A percentile compares a stretch with the other conserved stretches of the same genome.
Conservation (phyloP, 768 basidiomycete species). For the Russula olivacea region DNA sequence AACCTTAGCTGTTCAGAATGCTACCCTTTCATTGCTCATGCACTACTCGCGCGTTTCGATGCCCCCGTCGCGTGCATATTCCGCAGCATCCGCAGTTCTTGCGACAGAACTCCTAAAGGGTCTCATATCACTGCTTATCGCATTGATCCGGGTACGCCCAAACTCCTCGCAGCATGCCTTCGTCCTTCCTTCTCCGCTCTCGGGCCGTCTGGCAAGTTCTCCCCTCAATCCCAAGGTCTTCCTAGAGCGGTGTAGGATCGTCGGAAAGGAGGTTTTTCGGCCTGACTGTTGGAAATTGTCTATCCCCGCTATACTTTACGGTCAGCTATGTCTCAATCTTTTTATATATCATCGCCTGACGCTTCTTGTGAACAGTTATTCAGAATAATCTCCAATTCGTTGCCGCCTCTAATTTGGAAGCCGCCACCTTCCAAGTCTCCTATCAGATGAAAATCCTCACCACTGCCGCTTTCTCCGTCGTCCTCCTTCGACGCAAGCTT, state of each 20-base stretch:
- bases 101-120: conserved; percentile 94
- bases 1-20: conserved; percentile 90
- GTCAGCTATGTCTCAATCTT: conserved; percentile 32
- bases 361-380: conserved; percentile 47
- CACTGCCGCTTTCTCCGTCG: conserved; percentile 82
- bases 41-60: conserved; percentile 89
- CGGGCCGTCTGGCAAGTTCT: conserved; percentile 31
- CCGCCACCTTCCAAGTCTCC: conserved; percentile 93
- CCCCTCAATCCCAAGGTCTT: conserved; percentile 34
- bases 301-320: conserved; percentile 93
- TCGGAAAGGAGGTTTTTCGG: conserved; percentile 72
- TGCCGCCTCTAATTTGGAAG: conserved; percentile 88
- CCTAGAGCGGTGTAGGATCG: conserved; percentile 45
- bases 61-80: conserved; percentile 71
- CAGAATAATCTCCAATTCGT: conserved; percentile 97
- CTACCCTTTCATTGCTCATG: conserved; percentile 87
- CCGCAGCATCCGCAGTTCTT: conserved; percentile 89
- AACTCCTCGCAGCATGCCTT: conserved; percentile 31
- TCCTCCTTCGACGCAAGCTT: conserved; percentile 72
- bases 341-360: conserved; percentile 16
- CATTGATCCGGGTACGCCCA: conserved; percentile 57
- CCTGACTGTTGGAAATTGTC: conserved; percentile 96
- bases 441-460: conserved; percentile 98
- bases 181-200: conserved; percentile 21
- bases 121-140: conserved; percentile 77